Conservation (phyloP, 2,329 filamentous ascomycete species). For the Cladosporium halotolerans region DNA sequence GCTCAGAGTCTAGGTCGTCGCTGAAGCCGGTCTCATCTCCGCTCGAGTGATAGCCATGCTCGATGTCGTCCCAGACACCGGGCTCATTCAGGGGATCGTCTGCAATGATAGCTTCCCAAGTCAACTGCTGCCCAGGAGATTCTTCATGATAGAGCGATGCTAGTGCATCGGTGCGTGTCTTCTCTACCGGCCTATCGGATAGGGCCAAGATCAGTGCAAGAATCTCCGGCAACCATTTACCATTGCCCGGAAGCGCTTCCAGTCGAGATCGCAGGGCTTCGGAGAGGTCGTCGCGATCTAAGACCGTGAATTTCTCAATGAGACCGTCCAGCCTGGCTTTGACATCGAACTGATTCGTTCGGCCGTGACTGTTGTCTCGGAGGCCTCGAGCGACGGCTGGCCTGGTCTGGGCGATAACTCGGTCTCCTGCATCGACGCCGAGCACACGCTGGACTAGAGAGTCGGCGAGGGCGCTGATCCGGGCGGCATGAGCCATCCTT, state of each 20-base stretch:
- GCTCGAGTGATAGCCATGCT: slow-evolving; percentile 60
- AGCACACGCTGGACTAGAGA: slow-evolving; percentile 64
- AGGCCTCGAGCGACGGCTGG: slow-evolving; percentile 36
- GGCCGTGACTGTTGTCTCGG: slow-evolving; percentile 36
- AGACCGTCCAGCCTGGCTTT: slow-evolving; percentile 43
- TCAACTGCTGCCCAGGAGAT: slow-evolving; percentile 39
- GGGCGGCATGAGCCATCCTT: slow-evolving; percentile 64
- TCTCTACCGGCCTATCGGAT: slow-evolving; percentile 70
- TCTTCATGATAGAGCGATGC: slow-evolving; percentile 34
- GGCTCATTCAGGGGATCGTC: slow-evolving; percentile 69
- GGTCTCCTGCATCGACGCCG: slow-evolving; percentile 33
- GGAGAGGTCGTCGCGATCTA: slow-evolving; percentile 72
- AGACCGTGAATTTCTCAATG: slow-evolving; percentile 78
- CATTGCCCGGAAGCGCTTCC: slow-evolving; percentile 49
- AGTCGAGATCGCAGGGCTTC: slow-evolving; percentile 59
- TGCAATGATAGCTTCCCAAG: slow-evolving; percentile 71
- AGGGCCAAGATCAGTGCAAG: slow-evolving; percentile 73
- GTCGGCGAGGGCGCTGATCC: slow-evolving; percentile 58
- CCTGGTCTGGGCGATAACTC: slow-evolving; percentile 31
- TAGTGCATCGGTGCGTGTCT: slow-evolving; percentile 61
- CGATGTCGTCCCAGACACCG: slow-evolving; percentile 63
- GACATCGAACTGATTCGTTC: slow-evolving; percentile 46
- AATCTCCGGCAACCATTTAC: slow-evolving; percentile 71
- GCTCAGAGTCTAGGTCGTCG: slow-evolving; percentile 21
- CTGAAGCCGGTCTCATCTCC: slow-evolving; percentile 48